Evolutionary conservation across 2,329 filamentous ascomycete species (phyloP), one percentile per base, ranked within the genome.

Genomic region (Drechslerella stenobrocha): DNA sequence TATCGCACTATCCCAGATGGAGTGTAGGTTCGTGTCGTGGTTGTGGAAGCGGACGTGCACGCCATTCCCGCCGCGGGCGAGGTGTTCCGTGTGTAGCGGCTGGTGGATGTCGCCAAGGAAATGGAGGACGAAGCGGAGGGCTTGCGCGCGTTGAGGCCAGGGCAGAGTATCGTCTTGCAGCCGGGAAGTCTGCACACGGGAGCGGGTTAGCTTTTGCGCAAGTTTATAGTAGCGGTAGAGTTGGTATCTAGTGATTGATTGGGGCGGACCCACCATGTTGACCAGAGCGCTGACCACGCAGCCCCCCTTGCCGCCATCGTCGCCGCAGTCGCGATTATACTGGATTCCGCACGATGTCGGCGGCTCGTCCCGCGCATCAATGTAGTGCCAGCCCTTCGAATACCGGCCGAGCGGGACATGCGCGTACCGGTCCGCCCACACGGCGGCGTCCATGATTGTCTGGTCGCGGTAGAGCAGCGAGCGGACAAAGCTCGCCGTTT

Each of bases 1-100:
- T 69, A 89, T 89, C 71, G 81, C 82, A 53, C 81, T 83, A 74
- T 90, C 87, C 87, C 87, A 90, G 13, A 89, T 82, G 61, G 86
- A 81, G 73, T 90, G 87, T 40, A 90, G 79, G 73, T 90, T 90
- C 57, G 82, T 80, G 24, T 78, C 75, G 26, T 76, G 75, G 2
- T 80, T 80, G 23, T 84, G 78, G 76, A 85, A 90, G 13, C 77
- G 78, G 1, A 90, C 87, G 11, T 79, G 75, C 71, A 90, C 87
- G 8, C 81, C 81, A 71, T 90, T 90, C 0, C 87, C 87, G 55
- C 87, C 87, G 20, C 80, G 77, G 1, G 80, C 79, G 4, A 86
- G 81, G 57, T 85, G 80, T 75, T 87, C 85, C 55, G 82, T 82
- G 75, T 87, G 85, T 60, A 87, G 77, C 26, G 85, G 85, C 76